phyloP scores from a whole-genome alignment of 2,329 filamentous ascomycete genomes.

The Pseudogymnoascus sp. region DNA sequence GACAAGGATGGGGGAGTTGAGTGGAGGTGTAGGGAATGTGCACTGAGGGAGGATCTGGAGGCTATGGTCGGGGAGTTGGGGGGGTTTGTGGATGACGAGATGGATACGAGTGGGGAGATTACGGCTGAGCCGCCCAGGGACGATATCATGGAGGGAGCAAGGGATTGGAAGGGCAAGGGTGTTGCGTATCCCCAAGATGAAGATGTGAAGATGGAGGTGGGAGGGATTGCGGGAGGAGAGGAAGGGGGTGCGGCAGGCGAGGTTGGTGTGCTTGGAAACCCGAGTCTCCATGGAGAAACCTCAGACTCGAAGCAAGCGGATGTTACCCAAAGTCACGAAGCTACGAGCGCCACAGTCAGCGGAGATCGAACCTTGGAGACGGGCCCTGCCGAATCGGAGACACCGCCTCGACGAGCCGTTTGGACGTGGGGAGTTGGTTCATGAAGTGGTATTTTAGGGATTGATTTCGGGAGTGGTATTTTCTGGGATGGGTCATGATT shows the following conservation, averaged over 20 bases:
- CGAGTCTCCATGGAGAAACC: not conserved
- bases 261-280: not conserved
- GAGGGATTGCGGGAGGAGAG: conserved; percentile 15
- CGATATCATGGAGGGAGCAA: conserved; percentile 12
- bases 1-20: not conserved
- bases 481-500: not conserved
- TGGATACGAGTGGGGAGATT: not conserved
- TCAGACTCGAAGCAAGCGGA: not conserved
- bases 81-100: not conserved
- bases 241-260: not conserved
- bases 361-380: not conserved
- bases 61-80: conserved; percentile 2
- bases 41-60: not conserved
- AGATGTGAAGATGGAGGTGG: not conserved
- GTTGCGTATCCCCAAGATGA: not conserved
- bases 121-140: not conserved
- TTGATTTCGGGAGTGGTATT: not conserved
- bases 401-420: not conserved
- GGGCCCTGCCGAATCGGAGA: not conserved
- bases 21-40: conserved; percentile 8
- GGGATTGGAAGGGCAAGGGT: conserved; percentile 12
- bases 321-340: not conserved
- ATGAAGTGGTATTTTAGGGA: not conserved
- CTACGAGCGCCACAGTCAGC: not conserved
- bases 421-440: not conserved